Evolutionary conservation across 1,139 yeast genomes (phyloP), one percentile per base, ranked within the genome.

Genomic region (Yamadazyma songkhlaensis): DNA sequence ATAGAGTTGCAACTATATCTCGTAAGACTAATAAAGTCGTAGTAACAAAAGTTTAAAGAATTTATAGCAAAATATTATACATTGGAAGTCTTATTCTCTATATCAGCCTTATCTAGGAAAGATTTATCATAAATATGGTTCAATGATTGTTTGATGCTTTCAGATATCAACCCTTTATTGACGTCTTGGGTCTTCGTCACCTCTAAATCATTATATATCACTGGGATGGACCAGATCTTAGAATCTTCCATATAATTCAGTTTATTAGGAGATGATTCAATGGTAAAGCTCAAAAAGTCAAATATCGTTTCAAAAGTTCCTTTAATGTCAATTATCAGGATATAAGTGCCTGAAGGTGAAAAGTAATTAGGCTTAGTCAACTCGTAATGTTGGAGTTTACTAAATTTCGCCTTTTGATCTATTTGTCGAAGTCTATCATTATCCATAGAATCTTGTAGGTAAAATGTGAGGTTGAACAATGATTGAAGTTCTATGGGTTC

Each of bases 1-100:
- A 94, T 57, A 80, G 90, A 52, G 94, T 89, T 41, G 95, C 96
- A 21, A 73, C 84, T 28, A 81, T 77, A 64, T 75, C 89, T 20
- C 78, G 84, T 51, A 80, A 79, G 59, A 64, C 60, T 20, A 64
- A 64, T 45, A 51, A 50, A 25, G 52, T 59, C 12, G 43, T 48
- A 11, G 40, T 60, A 20, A 43, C 53, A 31, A 50, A 45, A 35
- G 62, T 59, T 39, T 59, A 51, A 41, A 31, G 15, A 29, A 11
- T 9, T 9, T 28, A 14, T 28, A 15, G n/a, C 9, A 15, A 22
- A 20, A 28, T 22, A 17, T 34, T 28, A 37, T 25, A 24, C 31
- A 32, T 33, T 14, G 26, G 29, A 25, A n/a, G n/a, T n/a, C n/a
- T n/a, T n/a, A n/a, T n/a, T n/a, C 15, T 20, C 27, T 23, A 31